A percentile compares a stretch with the other conserved stretches of the same genome.
Evolutionary conservation across 495 filamentous ascomycete genomes (phyloP).

Genomic region (Copromyces sp.): DNA sequence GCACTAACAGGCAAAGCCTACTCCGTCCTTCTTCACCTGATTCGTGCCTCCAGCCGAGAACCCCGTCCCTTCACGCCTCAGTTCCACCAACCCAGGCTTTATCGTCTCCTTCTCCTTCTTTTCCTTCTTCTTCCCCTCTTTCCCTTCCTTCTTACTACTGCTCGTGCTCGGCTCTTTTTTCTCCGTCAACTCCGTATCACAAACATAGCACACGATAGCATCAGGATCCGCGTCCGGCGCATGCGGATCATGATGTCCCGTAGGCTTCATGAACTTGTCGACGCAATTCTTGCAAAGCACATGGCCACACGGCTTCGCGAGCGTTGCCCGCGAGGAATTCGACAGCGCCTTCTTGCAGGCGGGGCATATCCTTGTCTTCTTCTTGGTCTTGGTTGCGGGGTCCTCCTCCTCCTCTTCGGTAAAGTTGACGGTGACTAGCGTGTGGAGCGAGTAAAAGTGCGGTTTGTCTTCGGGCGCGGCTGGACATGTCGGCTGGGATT

Average conservation of each 20-base stretch:
- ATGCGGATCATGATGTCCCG: conserved; percentile 53
- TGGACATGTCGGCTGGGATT: conserved; percentile 70
- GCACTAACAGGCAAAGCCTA: conserved; percentile 72
- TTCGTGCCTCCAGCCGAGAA: conserved; percentile 81
- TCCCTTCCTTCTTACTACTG: conserved; percentile 38
- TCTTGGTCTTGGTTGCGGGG: conserved; percentile 31
- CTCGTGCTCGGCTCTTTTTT: conserved; percentile 33
- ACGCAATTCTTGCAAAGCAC: conserved; percentile 86
- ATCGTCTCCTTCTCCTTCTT: conserved; percentile 48
- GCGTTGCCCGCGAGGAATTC: conserved; percentile 73
- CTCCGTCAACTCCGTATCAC: conserved; percentile 63
- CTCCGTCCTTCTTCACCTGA: conserved; percentile 65
- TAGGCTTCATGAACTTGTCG: conserved; percentile 70
- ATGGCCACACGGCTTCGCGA: conserved; percentile 90
- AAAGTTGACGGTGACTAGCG: conserved; percentile 70
- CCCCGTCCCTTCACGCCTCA: conserved; percentile 83
- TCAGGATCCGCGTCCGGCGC: conserved; percentile 42
- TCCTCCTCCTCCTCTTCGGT: conserved; percentile 53
- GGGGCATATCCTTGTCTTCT: conserved; percentile 60
- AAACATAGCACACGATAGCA: conserved; percentile 72
- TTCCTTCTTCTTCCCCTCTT: conserved; percentile 36
- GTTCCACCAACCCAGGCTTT: conserved; percentile 68
- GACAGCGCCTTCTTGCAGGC: conserved; percentile 77
- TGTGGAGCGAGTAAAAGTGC: conserved; percentile 76
- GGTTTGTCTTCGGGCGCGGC: conserved; percentile 57